Conservation (phyloP, 352 stramenopile genomes). For the Pythium grandisporangium region DNA sequence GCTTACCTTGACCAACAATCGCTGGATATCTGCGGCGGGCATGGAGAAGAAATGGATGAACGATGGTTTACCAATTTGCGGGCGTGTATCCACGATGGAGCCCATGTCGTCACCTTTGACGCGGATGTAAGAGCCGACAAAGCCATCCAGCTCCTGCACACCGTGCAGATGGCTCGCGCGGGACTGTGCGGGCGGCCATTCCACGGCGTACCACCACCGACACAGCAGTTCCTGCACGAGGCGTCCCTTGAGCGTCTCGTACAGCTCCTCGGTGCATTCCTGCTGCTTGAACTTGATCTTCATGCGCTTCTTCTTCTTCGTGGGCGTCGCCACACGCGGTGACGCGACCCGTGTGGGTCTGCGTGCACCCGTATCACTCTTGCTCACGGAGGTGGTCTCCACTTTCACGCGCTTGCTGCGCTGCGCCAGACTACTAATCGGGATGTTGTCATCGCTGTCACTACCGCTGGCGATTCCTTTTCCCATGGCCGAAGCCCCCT, state of each 20-base stretch:
- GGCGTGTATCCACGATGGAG: constrained; percentile 72
- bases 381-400: too few species aligned
- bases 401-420: constrained; percentile 52
- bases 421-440: constrained; percentile 49
- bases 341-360: too few species aligned
- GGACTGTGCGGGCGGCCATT: constrained; percentile 51
- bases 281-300: constrained; percentile 85
- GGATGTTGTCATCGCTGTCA: constrained; percentile 67
- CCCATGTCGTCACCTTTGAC: constrained; percentile 81
- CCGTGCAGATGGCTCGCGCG: constrained; percentile 42
- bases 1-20: constrained; percentile 46
- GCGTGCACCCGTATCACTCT: too few species aligned
- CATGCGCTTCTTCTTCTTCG: constrained; percentile 51
- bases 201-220: constrained; percentile 81
- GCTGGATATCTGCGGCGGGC: constrained; percentile 57
- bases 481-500: too few species aligned
- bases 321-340: not conserved
- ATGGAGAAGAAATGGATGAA: constrained; percentile 82
- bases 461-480: constrained; percentile 22
- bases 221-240: constrained; percentile 74
- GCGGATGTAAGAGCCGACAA: constrained; percentile 66
- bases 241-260: constrained; percentile 66
- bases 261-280: constrained; percentile 76
- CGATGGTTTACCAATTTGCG: constrained; percentile 57
- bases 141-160: constrained; percentile 78